These are phyloP conservation scores for Psilocybe cubensis DNA, from an alignment of 768 basidiomycete species.

Conservation along the genomic window DNA sequence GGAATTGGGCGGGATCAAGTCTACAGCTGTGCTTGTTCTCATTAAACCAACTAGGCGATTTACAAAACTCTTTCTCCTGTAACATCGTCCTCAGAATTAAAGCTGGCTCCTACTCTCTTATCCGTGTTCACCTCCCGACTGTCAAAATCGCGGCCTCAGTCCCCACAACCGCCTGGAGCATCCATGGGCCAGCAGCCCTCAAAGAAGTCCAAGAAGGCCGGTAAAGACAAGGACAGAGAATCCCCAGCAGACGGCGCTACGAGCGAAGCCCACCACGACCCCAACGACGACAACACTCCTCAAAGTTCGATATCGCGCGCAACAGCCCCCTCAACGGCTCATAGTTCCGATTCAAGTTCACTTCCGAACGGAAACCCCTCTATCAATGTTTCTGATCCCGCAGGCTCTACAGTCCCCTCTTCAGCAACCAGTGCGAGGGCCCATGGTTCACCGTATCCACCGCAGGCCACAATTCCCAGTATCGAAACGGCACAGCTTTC, in stretches of 20 bases:
- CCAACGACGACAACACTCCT: slow-evolving; percentile 38
- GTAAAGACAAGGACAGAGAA: slow-evolving; percentile 73
- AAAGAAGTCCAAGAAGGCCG: slow-evolving; percentile 75
- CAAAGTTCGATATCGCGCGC: slow-evolving; percentile 50
- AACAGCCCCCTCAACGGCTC: slow-evolving; percentile 36
- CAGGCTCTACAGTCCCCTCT: slow-evolving; percentile 35
- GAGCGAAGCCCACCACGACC: slow-evolving; percentile 45
- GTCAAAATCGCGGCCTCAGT: slow-evolving; percentile 73
- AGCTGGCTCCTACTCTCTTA: slow-evolving; percentile 83
- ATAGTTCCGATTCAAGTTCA: slow-evolving; percentile 42
- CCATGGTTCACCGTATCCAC: slow-evolving; percentile 43
- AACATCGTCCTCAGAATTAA: slow-evolving; percentile 32
- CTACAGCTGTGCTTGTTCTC: slow-evolving; percentile 17
- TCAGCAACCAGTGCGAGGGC: slow-evolving; percentile 22
- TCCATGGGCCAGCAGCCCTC: slow-evolving; percentile 86
- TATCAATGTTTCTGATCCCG: slow-evolving; percentile 48
- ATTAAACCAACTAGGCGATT: slow-evolving; percentile 17
- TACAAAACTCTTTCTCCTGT: slow-evolving; percentile 13
- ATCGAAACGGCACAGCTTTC: slow-evolving; percentile 39
- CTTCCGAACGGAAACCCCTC: slow-evolving; percentile 46
- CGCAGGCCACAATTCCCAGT: slow-evolving; percentile 27
- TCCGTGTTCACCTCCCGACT: slow-evolving; percentile 76
- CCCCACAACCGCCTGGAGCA: slow-evolving; percentile 62
- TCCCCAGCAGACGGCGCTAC: slow-evolving; percentile 37
- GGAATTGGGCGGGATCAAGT: slow-evolving; percentile 20